phyloP scores from a whole-genome alignment of 805 yeast genomes.

The Wickerhamiella lipophila region DNA sequence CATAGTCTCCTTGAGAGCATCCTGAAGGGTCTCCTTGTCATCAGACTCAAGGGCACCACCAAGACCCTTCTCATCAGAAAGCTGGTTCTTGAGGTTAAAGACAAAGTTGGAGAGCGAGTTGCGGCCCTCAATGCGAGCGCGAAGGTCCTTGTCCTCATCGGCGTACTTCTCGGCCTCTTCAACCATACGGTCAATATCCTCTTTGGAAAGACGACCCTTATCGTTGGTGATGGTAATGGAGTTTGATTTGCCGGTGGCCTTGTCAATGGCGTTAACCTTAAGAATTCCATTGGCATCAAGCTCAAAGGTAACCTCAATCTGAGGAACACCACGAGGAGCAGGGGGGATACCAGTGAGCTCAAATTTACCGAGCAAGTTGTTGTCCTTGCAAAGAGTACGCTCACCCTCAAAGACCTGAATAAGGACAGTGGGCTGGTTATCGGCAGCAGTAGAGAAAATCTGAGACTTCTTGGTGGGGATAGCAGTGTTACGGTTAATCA shows the following conservation, averaged over 20 bases:
- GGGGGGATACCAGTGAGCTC: constrained; percentile 81
- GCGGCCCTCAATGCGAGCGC: constrained; percentile 78
- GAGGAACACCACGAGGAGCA: constrained; percentile 87
- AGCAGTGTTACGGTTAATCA: constrained; percentile 88
- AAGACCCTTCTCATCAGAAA: constrained; percentile 38
- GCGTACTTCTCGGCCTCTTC: constrained; percentile 93
- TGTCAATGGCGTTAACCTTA: constrained; percentile 77
- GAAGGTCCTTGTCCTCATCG: constrained; percentile 74
- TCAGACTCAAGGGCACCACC: constrained; percentile 77
- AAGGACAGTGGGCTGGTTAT: constrained; percentile 89
- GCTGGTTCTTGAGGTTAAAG: constrained; percentile 63
- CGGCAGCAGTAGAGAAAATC: constrained; percentile 90
- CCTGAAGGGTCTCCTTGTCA: constrained; percentile 77
- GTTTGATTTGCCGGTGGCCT: constrained; percentile 88
- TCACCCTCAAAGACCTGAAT: constrained; percentile 95
- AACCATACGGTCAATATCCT: constrained; percentile 94
- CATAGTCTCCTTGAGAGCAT: constrained; percentile 74
- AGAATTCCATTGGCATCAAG: constrained; percentile 79
- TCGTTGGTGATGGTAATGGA: constrained; percentile 86
- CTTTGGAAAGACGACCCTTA: constrained; percentile 86
- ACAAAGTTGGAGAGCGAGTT: constrained; percentile 83
- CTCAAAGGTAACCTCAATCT: constrained; percentile 80
- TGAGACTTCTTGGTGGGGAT: constrained; percentile 93
- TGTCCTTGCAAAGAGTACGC: constrained; percentile 87
- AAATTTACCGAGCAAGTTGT: constrained; percentile 77